Base-by-base conservation (phyloP, 257 asterid species). In the Asclepias syriaca region DNA sequence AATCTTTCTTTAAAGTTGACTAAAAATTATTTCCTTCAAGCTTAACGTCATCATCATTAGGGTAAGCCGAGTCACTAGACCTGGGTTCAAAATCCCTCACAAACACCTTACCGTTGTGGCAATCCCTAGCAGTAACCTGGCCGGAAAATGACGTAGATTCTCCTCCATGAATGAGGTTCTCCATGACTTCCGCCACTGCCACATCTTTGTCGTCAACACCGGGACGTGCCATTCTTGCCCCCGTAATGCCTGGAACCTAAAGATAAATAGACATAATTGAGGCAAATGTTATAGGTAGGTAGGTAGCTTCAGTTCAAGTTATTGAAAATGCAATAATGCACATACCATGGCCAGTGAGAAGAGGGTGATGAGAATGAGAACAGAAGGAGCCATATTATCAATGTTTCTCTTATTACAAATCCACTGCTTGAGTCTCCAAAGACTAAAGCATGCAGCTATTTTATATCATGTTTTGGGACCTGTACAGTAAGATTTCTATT, bases 211-310 rank as follows among this genome's bases (percentile, higher is more conserved):
- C 63, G 54, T 19, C 63, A 11, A 61, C 79, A 15, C 40, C 70
- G 46, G 46, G 8, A 1, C 63, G 48, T 46, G 4, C 78, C 22
- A 8, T 14, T 63, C 78, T 75, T 68, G 74, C 73, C 50, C 58
- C 64, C 29, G 51, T 46, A 1, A 29, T 66, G 72, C 21, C 68
- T 18, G 55, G 77, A 37, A 73, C 34, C 88, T 84, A 40, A 40
- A 40, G 3, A 34, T 2, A 40, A 11, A 7, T 8, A 29, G 46
- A 40, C 46, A 7, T 7, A 40, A 40, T 48, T 48, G 0, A 27
- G 1, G 15, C 18, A 11, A 2, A 60, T 0, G 7, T 18, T 4
- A 18, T 54, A 54, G 58, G n/a, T n/a, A n/a, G n/a, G n/a, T n/a
- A n/a, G n/a, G n/a, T n/a, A n/a, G n/a, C 58, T 54, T 54, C 58